Percentiles rank a stretch among this genome's conserved stretches.
phyloP scores from a whole-genome alignment of 495 filamentous ascomycete species.

The Daldinia decipiens region DNA sequence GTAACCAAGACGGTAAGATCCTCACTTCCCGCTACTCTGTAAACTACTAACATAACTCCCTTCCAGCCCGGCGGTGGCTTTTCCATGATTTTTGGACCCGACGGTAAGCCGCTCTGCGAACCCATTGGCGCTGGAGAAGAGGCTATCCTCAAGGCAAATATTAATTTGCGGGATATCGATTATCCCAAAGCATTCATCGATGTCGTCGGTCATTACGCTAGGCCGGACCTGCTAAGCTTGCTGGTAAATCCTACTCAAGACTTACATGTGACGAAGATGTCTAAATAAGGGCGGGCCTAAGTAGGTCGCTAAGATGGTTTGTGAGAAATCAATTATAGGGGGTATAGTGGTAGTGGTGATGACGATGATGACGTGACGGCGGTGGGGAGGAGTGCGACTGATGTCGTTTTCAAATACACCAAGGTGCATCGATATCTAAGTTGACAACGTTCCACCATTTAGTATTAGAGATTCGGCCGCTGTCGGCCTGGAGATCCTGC shows the following conservation, averaged over 20 bases:
- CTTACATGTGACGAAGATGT: conserved; percentile 48
- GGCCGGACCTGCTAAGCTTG: conserved; percentile 66
- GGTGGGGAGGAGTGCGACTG: background rate
- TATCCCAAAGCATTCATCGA: conserved; percentile 58
- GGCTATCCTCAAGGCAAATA: conserved; percentile 59
- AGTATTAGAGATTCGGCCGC: conserved; percentile 33
- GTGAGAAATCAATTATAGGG: background rate
- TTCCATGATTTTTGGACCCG: conserved; percentile 64
- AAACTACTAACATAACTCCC: conserved; percentile 41
- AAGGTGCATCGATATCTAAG: conserved; percentile 45
- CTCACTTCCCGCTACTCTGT: background rate
- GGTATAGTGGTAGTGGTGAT: background rate
- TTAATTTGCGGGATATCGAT: conserved; percentile 57
- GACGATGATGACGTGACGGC: conserved; percentile 2
- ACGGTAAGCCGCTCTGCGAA: conserved; percentile 59
- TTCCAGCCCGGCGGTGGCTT: conserved; percentile 58
- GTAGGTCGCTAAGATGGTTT: background rate
- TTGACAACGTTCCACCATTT: conserved; percentile 53
- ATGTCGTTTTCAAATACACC: conserved; percentile 46
- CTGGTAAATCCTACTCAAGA: conserved; percentile 53
- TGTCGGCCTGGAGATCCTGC: conserved; percentile 50
- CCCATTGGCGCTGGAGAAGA: conserved; percentile 50
- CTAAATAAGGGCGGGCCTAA: conserved; percentile 33
- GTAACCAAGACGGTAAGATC: conserved; percentile 48
- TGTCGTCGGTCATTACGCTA: conserved; percentile 61